Evolutionary conservation across 495 filamentous ascomycete genomes (phyloP), one percentile per base, ranked within the genome.

Genomic region (Staphylotrichum longicolle): DNA sequence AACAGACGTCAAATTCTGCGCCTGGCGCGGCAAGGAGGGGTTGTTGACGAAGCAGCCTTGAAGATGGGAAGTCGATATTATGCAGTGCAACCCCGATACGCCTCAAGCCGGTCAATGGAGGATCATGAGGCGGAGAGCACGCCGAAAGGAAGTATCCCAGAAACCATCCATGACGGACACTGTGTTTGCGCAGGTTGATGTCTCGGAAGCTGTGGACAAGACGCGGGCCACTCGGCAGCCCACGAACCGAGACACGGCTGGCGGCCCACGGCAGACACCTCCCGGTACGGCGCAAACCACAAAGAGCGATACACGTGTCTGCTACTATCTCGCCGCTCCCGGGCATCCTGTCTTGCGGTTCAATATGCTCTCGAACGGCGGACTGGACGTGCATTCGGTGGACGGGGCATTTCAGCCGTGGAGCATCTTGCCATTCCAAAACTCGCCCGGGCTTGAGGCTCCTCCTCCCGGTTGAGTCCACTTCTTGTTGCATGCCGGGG

Each of bases 31-130:
- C 50, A 55, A 30, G 46, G 46, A 50, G 54, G 12, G 54, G 41
- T 45, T 47, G 20, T 41, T 30, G 15, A 42, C 40, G 10, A 41
- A 37, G 40, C 3, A 47, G 34, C 33, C 50, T 39, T 51, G 37
- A 39, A 7, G 10, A 39, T 39, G 37, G 10, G 10, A 6, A 39
- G 37, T 10, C 47, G 54, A 58, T 57, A 51, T 58, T 45, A 58
- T 63, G 61, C 30, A 44, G 61, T 63, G 61, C 45, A 63, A 63
- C 61, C 46, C 52, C 10, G 60, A 35, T 27, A 20, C 54, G 53
- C 33, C 44, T 39, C 44, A 33, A 49, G 50, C 32, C 59, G 50
- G 59, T 51, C 55, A 54, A 58, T 63, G 54, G 48, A 40, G 61
- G 48, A 40, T 40, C 47, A 46, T 48, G 46, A 56, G 54, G 41